Percentiles rank a stretch among this genome's conserved stretches.
Evolutionary conservation across 352 stramenopile species (phyloP).

Genomic region (Saprolegnia diclina): DNA sequence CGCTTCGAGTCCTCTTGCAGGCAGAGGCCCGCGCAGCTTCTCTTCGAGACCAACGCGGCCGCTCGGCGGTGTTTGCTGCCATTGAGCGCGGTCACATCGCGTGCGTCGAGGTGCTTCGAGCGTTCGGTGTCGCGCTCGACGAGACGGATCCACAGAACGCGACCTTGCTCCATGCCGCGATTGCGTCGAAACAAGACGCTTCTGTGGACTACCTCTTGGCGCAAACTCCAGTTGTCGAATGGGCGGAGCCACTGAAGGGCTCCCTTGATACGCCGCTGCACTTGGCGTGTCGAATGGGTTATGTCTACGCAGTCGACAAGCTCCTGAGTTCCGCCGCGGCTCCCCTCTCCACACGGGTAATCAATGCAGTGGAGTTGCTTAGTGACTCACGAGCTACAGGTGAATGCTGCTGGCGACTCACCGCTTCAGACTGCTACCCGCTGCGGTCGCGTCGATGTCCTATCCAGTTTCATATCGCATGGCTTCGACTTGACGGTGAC

Average conservation of each 20-base stretch:
- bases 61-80: slow-evolving; percentile 20
- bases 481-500: slow-evolving; percentile 12
- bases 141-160: slow-evolving; percentile 8
- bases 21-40: slow-evolving; percentile 10
- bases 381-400: background rate
- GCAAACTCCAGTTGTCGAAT: background rate
- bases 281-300: slow-evolving; percentile 13
- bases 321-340: background rate
- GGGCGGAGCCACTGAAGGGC: background rate
- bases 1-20: slow-evolving; percentile 12
- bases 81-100: slow-evolving; percentile 14
- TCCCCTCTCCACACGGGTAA: background rate
- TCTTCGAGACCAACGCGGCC: slow-evolving; percentile 7
- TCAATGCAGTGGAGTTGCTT: background rate
- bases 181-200: slow-evolving; percentile 11
- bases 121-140: background rate
- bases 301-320: slow-evolving; percentile 6
- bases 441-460: background rate
- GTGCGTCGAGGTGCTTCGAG: slow-evolving; percentile 6
- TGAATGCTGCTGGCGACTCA: slow-evolving; percentile 13
- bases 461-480: background rate
- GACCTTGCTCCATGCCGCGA: slow-evolving; percentile 16
- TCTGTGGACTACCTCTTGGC: slow-evolving; percentile 21
- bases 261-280: slow-evolving; percentile 20
- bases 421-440: slow-evolving; percentile 11